Evolutionary conservation across 306 rosid genomes (phyloP).

Genomic region (Neltuma alba): DNA sequence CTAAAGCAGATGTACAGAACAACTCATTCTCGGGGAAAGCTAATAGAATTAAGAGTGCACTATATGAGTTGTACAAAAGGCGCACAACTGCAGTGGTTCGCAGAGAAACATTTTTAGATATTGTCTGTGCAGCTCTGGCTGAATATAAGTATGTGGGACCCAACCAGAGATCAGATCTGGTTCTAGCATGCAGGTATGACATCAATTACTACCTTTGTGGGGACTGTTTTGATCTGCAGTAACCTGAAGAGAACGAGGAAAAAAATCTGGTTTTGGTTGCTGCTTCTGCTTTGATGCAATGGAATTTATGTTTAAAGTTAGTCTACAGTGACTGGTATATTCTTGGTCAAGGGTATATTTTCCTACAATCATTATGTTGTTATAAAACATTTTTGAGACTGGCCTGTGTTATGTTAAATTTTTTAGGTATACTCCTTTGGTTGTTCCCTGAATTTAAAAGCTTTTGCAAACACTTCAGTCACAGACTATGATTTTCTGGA

Average conservation of each 20-base stretch:
- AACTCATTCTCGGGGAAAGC: not conserved
- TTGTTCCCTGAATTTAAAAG: conserved; percentile 16
- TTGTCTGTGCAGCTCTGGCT: conserved; percentile 81
- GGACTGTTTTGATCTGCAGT: conserved; percentile 21
- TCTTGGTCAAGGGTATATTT: conserved; percentile 1
- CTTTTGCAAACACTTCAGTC: not conserved
- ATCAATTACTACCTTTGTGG: conserved; percentile 27
- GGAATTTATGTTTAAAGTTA: conserved; percentile 14
- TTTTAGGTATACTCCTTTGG: not conserved
- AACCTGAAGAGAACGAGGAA: not conserved
- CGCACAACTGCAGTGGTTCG: conserved; percentile 70
- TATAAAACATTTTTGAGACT: not conserved
- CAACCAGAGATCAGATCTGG: conserved; percentile 83
- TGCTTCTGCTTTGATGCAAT: not conserved
- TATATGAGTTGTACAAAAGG: conserved; percentile 85
- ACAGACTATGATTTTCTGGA: not conserved
- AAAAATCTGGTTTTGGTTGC: not conserved
- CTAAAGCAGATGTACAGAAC: not conserved
- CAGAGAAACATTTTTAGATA: conserved; percentile 68
- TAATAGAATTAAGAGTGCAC: conserved; percentile 48
- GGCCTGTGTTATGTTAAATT: not conserved
- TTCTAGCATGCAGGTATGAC: conserved; percentile 84
- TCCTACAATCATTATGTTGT: not conserved
- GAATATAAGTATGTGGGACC: conserved; percentile 93
- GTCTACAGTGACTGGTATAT: conserved; percentile 21